Evolutionary conservation across 441 rosid species (phyloP).

Genomic region (Theobroma grandiflorum): DNA sequence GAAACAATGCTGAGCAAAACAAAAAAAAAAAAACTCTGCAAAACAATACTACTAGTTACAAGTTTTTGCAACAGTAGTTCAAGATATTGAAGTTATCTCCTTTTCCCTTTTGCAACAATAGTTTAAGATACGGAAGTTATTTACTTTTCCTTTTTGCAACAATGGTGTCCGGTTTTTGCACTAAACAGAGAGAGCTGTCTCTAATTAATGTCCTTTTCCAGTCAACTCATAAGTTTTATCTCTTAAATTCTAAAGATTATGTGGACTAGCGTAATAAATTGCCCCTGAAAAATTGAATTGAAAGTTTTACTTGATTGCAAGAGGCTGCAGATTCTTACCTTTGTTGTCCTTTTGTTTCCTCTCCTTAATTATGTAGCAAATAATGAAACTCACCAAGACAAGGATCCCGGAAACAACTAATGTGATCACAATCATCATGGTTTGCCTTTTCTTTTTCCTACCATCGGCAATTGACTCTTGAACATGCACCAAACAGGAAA

Average conservation of each 20-base stretch:
- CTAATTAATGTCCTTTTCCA: too few relatives aligned
- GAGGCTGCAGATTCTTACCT: background rate
- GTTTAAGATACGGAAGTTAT: too few relatives aligned
- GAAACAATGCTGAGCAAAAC: too few relatives aligned
- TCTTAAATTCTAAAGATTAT: background rate
- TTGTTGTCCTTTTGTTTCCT: background rate
- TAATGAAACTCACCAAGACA: background rate
- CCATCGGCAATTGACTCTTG: background rate
- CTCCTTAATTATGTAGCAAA: background rate
- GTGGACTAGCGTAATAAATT: background rate
- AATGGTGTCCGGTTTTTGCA: too few relatives aligned
- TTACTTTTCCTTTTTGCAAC: too few relatives aligned
- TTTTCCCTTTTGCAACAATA: too few relatives aligned
- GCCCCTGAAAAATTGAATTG: background rate
- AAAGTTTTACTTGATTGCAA: background rate
- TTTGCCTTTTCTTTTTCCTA: background rate
- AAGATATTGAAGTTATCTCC: too few relatives aligned
- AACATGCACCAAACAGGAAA: background rate
- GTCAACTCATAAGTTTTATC: too few relatives aligned
- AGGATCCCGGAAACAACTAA: background rate
- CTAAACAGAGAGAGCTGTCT: too few relatives aligned
- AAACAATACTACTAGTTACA: too few relatives aligned
- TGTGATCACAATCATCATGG: background rate
- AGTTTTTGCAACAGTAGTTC: too few relatives aligned
- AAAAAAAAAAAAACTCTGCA: too few relatives aligned